A percentile compares a stretch with the other conserved stretches of the same genome.
These are phyloP conservation scores for Pleurotus tuoliensis DNA, from an alignment of 768 basidiomycete genomes.

Conservation along the genomic window DNA sequence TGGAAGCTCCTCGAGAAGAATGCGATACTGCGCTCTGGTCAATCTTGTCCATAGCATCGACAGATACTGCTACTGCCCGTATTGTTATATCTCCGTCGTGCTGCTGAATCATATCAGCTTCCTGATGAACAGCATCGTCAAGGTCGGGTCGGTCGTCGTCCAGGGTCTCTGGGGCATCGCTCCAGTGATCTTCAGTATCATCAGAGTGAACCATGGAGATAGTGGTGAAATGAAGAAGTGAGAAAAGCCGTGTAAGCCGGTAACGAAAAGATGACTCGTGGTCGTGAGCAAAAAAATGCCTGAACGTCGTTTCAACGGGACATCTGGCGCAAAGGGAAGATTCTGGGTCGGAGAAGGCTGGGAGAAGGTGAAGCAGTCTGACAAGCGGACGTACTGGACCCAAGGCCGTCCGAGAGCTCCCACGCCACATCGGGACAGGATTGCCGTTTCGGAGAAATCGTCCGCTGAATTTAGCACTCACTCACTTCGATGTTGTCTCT, in stretches of 20 bases:
- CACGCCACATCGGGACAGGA: no score
- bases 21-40: conserved; percentile 24
- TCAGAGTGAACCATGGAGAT: conserved; percentile 20
- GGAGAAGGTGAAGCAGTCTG: neutral
- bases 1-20: conserved; percentile 30
- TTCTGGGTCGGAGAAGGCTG: neutral
- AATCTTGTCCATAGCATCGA: conserved; percentile 21
- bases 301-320: neutral
- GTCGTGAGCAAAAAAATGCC: neutral
- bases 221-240: neutral
- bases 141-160: conserved; percentile 25
- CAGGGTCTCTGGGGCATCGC: conserved; percentile 30
- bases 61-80: conserved; percentile 23
- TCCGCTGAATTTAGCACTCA: no score
- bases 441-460: no score
- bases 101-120: conserved; percentile 19
- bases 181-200: conserved; percentile 33
- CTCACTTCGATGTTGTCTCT: neutral
- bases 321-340: neutral
- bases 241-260: conserved; percentile 7
- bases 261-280: conserved; percentile 1
- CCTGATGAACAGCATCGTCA: conserved; percentile 17
- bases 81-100: conserved; percentile 16
- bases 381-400: no score
- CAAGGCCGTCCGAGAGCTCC: no score